Evolutionary conservation across 768 basidiomycete species (phyloP).

Genomic region (Tulasnella sp.): DNA sequence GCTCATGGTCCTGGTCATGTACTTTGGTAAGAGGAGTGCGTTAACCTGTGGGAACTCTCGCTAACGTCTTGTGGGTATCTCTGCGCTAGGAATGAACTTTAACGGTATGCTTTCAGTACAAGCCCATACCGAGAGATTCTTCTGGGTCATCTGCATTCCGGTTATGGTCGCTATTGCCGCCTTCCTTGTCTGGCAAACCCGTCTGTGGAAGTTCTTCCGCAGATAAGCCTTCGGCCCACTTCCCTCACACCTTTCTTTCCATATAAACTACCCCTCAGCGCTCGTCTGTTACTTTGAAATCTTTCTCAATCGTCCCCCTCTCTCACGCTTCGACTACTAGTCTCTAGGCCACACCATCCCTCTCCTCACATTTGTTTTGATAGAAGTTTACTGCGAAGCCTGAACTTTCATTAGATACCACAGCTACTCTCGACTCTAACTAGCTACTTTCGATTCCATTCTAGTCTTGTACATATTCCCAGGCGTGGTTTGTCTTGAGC

Average conservation of each 20-base stretch:
- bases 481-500: no score
- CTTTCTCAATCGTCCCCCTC: neutral
- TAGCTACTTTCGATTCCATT: no score
- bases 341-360: no score
- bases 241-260: neutral
- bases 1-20: neutral
- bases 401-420: no score
- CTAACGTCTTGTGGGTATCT: no score
- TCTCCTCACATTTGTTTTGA: no score
- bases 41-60: neutral
- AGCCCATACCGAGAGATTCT: neutral
- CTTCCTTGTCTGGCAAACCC: neutral
- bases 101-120: neutral
- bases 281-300: neutral
- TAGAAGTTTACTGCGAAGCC: no score
- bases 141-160: neutral
- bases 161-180: neutral
- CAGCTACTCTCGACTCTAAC: no score
- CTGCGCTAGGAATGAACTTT: conserved; percentile 3
- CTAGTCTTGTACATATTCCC: no score
- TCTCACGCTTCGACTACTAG: neutral
- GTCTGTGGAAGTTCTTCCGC: neutral
- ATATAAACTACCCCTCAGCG: neutral
- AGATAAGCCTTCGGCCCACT: neutral
- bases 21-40: neutral